Evolutionary conservation across 2,329 filamentous ascomycete genomes (phyloP), one percentile per base, ranked within the genome.

Genomic region (Talaromyces sp.): DNA sequence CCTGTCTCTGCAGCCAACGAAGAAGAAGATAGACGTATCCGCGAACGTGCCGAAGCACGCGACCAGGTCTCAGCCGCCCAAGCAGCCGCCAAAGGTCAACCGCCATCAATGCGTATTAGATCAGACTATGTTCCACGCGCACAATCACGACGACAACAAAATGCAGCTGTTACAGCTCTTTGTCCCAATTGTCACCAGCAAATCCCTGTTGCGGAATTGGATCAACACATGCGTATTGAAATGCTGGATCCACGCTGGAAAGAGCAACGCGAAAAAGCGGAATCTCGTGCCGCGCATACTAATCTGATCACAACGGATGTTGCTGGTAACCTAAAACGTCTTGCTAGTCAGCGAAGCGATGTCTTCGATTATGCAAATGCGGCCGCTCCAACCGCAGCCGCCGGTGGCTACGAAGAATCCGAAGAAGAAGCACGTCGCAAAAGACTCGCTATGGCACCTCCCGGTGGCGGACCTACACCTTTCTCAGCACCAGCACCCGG

Each of bases 121-220:
- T 91, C 91, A 75, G 94, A 97, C 78, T 97, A 97, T 75, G 90
- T 97, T 19, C 93, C 94, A 0, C 88, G 92, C 60, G 92, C 92
- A 2, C 89, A 91, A 50, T 88, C 89, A 64, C 86, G 89, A 73
- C 85, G 87, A 33, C 88, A 89, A 56, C 89, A 87, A 73, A 85
- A 84, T 62, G 84, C 87, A 69, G 91, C 89, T 75, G 71, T 74
- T 41, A 80, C 74, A 43, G 90, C 89, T 3, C 82, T 96, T 65
- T 98, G 94, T 76, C 93, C 93, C 65, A 97, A 97, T 79, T 98
- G 95, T 83, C 90, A 91, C 71, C 92, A 96, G 80, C 88, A 91
- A 70, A 93, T 97, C 66, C 92, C 93, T 8, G 87, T 91, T 72
- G 87, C 90, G 71, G 94, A 98, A 79, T 85, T 97, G 69, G 91